These are phyloP conservation scores for Aspergillus campestris DNA, from an alignment of 495 filamentous ascomycete species.

Conservation along the genomic window DNA sequence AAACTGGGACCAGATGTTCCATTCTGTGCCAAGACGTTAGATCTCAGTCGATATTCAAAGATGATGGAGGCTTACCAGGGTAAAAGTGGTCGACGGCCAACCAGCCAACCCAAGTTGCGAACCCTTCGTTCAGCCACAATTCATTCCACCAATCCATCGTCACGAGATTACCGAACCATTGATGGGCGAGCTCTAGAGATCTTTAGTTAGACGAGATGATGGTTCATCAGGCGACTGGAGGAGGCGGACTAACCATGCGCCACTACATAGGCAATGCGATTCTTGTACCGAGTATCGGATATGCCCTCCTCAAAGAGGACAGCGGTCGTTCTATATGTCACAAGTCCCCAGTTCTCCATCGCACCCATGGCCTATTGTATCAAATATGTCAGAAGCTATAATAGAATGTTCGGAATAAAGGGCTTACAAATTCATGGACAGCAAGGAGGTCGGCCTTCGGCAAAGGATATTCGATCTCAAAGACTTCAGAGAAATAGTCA, in stretches of 20 bases:
- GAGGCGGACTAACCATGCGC: slow-evolving; percentile 48
- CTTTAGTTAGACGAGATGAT: slow-evolving; percentile 6
- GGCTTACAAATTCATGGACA: slow-evolving; percentile 89
- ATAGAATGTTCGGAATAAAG: not conserved
- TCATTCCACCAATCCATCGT: slow-evolving; percentile 82
- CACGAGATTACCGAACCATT: slow-evolving; percentile 98
- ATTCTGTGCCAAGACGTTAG: slow-evolving; percentile 44
- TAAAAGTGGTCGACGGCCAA: slow-evolving; percentile 83
- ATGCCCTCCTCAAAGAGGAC: slow-evolving; percentile 87
- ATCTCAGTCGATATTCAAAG: not conserved
- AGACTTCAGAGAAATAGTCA: slow-evolving; percentile 90
- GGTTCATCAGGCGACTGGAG: not conserved
- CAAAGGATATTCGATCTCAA: slow-evolving; percentile 89
- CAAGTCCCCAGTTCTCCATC: slow-evolving; percentile 88
- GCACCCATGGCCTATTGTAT: slow-evolving; percentile 53
- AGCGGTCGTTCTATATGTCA: slow-evolving; percentile 91
- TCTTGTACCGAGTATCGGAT: slow-evolving; percentile 80
- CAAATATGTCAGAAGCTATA: slow-evolving; percentile 22
- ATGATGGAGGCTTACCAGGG: slow-evolving; percentile 44
- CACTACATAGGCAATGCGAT: slow-evolving; percentile 88
- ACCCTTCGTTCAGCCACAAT: slow-evolving; percentile 94
- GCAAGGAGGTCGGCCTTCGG: slow-evolving; percentile 93
- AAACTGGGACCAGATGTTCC: slow-evolving; percentile 94
- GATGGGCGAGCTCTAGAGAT: slow-evolving; percentile 73
- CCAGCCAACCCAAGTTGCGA: slow-evolving; percentile 98